Conservation (phyloP, 2,329 filamentous ascomycete genomes). For the Trichoderma semiorbis region DNA sequence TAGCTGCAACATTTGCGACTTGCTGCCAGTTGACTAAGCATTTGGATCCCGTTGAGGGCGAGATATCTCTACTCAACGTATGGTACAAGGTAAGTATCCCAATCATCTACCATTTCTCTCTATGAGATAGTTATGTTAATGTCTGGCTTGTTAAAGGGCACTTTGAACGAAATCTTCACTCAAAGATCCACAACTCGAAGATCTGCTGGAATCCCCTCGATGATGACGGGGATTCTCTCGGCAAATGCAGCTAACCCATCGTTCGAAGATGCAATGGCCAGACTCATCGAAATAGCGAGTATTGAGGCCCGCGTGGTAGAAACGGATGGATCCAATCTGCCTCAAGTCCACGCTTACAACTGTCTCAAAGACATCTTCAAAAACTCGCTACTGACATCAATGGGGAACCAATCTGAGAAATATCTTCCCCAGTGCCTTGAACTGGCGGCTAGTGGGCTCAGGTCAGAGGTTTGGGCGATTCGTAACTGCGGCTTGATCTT, state of each 20-base stretch:
- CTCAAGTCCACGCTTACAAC: conserved; percentile 93
- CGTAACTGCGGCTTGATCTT: conserved; percentile 90
- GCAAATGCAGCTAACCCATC: conserved; percentile 58
- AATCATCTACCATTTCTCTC: neutral
- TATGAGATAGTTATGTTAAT: neutral
- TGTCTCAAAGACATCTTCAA: conserved; percentile 91
- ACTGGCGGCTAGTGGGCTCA: conserved; percentile 76
- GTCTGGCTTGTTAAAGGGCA: conserved; percentile 42
- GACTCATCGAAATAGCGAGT: conserved; percentile 58
- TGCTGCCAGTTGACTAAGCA: conserved; percentile 68
- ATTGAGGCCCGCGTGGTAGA: conserved; percentile 51
- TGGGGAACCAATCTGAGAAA: conserved; percentile 68
- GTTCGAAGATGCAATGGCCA: conserved; percentile 61
- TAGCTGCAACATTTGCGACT: conserved; percentile 78
- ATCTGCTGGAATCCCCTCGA: conserved; percentile 85
- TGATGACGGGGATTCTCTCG: conserved; percentile 77
- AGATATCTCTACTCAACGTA: conserved; percentile 49
- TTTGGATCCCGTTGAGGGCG: conserved; percentile 30
- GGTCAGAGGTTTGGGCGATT: conserved; percentile 85
- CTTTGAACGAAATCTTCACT: conserved; percentile 66
- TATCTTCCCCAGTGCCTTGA: conserved; percentile 72
- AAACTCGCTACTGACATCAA: conserved; percentile 68
- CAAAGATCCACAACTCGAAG: conserved; percentile 81
- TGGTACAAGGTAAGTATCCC: conserved; percentile 64
- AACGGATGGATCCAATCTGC: conserved; percentile 64